These are phyloP conservation scores for Mallotus japonicus DNA, from an alignment of 441 rosid species.

Conservation along the genomic window DNA sequence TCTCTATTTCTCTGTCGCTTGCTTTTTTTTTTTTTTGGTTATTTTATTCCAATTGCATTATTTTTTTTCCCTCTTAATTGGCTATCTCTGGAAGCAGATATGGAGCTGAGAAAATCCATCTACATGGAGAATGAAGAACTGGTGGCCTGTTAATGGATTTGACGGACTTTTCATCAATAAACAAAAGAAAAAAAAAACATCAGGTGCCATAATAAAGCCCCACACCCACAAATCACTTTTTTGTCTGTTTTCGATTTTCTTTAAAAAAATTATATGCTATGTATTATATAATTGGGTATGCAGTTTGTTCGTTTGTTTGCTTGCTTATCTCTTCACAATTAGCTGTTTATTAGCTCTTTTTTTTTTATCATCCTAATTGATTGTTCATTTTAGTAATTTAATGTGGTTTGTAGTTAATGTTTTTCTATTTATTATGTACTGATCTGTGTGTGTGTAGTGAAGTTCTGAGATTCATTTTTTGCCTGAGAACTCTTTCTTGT, in stretches of 20 bases:
- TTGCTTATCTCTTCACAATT: background rate
- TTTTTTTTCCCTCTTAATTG: background rate
- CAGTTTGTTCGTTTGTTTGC: too few species aligned
- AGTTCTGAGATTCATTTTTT: slow-evolving; percentile 27
- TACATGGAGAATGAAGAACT: background rate
- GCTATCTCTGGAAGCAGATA: background rate
- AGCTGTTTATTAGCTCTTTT: background rate
- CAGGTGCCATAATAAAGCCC: slow-evolving; percentile 26
- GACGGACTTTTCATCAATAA: background rate
- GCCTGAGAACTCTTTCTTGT: background rate
- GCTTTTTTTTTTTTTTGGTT: background rate
- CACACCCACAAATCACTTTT: slow-evolving; percentile 19
- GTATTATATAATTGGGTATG: background rate
- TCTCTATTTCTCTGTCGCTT: background rate
- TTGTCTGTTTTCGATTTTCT: slow-evolving; percentile 20
- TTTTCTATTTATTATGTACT: background rate
- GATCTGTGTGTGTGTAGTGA: slow-evolving; percentile 3
- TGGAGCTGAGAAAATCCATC: background rate
- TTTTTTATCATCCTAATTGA: background rate
- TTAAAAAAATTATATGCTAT: background rate
- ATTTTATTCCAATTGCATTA: background rate
- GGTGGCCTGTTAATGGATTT: background rate
- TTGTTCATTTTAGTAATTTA: background rate
- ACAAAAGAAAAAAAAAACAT: slow-evolving; percentile 18
- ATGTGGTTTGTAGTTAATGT: background rate